phyloP scores from a whole-genome alignment of 495 filamentous ascomycete species.

The Tuber magnatum region DNA sequence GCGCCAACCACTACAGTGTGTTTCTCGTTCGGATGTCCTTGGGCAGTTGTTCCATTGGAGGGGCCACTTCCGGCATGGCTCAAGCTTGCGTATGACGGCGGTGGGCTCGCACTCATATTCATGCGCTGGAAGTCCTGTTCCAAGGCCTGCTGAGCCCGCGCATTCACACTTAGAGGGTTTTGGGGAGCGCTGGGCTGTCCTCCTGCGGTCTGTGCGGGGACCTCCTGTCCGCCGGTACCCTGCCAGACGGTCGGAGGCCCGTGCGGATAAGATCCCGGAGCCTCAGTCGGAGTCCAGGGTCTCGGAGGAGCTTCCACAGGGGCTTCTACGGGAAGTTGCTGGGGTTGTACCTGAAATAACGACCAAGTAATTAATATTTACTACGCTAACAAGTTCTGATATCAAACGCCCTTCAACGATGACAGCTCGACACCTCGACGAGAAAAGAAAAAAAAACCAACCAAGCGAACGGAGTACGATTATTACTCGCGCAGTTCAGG shows the following conservation, averaged over 20 bases:
- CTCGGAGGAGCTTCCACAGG: conserved; percentile 48
- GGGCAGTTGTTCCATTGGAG: conserved; percentile 46
- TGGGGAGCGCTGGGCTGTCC: conserved; percentile 45
- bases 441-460: background rate
- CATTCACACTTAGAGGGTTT: conserved; percentile 25
- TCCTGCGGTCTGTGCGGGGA: conserved; percentile 17
- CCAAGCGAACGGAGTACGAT: background rate
- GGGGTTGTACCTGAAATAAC: conserved; percentile 41
- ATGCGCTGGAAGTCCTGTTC: conserved; percentile 84
- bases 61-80: conserved; percentile 46
- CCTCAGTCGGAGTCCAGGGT: conserved; percentile 94
- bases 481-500: background rate
- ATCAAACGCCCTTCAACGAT: conserved; percentile 5
- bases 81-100: conserved; percentile 84
- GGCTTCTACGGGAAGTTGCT: conserved; percentile 39
- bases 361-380: background rate
- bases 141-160: conserved; percentile 49
- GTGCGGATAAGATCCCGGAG: conserved; percentile 78
- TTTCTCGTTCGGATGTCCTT: conserved; percentile 45
- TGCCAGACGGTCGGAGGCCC: conserved; percentile 92
- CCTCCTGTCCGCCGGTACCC: conserved; percentile 48
- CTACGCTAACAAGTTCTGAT: background rate
- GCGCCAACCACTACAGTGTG: conserved; percentile 44
- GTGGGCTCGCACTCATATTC: conserved; percentile 74
- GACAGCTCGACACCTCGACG: background rate